Evolutionary conservation across 257 asterid species (phyloP).

Genomic region (Mentha longifolia): DNA sequence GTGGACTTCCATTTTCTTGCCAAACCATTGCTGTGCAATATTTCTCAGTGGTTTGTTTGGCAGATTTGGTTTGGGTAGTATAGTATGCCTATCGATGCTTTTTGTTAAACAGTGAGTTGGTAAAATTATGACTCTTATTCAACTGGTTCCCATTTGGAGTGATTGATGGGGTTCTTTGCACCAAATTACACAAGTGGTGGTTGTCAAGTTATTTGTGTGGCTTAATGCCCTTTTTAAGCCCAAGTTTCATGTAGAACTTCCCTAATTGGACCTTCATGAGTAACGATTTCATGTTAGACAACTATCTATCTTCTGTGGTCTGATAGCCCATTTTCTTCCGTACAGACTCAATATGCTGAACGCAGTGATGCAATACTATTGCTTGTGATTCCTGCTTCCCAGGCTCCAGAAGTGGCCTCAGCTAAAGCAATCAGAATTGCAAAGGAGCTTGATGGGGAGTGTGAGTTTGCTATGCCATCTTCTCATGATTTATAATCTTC

Average conservation of each 20-base stretch:
- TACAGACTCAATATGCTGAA: constrained; percentile 87
- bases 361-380: constrained; percentile 90
- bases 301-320: constrained; percentile 26
- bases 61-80: not conserved
- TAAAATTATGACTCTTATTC: constrained; percentile 4
- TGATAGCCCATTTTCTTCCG: constrained; percentile 29
- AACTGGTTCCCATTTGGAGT: not conserved
- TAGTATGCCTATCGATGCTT: not conserved
- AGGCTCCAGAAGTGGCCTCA: constrained; percentile 94
- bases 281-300: not conserved
- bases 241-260: not conserved
- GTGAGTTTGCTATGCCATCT: constrained; percentile 53
- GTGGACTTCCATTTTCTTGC: constrained; percentile 33
- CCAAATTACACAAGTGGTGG: not conserved
- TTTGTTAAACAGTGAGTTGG: not conserved
- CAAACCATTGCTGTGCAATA: not conserved
- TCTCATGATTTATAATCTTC: constrained; percentile 26
- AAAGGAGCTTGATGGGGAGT: constrained; percentile 94
- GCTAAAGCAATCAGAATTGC: constrained; percentile 93
- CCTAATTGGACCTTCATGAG: not conserved
- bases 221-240: constrained; percentile 6
- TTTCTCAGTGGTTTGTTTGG: not conserved
- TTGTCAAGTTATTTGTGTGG: not conserved
- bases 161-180: not conserved
- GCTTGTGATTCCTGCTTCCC: constrained; percentile 88